These are phyloP conservation scores for Paramecium tetraurelia DNA, from an alignment of 73 alveolate genomes.

Conservation along the genomic window DNA sequence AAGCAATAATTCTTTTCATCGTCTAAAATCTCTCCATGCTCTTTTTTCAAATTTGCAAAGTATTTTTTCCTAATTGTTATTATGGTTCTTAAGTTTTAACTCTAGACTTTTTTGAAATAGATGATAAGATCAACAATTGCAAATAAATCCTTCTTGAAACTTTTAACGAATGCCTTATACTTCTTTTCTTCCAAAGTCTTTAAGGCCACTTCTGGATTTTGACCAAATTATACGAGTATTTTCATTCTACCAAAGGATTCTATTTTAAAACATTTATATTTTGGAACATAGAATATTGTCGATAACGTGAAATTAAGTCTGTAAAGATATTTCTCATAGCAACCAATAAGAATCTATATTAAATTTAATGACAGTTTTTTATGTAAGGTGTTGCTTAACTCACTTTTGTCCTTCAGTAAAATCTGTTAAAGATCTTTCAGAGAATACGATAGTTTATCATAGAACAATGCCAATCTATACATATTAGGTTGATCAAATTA, in stretches of 20 bases:
- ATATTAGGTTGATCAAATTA: background rate
- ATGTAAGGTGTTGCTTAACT: background rate
- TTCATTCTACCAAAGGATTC: slow-evolving; percentile 15
- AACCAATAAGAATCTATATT: background rate
- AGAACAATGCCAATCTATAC: background rate
- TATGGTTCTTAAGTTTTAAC: background rate
- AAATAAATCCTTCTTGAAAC: background rate
- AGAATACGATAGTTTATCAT: background rate
- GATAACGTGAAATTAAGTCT: background rate
- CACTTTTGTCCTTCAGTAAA: background rate
- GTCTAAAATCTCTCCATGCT: background rate
- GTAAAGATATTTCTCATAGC: background rate
- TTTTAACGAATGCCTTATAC: background rate
- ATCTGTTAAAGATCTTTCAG: background rate
- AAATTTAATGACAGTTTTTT: background rate
- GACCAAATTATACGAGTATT: background rate
- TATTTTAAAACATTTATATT: background rate
- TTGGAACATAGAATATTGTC: background rate
- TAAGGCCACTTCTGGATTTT: background rate
- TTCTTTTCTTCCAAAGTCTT: background rate
- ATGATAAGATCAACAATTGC: background rate
- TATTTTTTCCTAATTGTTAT: background rate
- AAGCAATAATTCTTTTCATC: background rate
- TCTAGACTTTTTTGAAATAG: background rate
- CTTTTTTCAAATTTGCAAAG: background rate